phyloP scores from a whole-genome alignment of 352 stramenopile genomes.

The Globisporangium sylvaticum region DNA sequence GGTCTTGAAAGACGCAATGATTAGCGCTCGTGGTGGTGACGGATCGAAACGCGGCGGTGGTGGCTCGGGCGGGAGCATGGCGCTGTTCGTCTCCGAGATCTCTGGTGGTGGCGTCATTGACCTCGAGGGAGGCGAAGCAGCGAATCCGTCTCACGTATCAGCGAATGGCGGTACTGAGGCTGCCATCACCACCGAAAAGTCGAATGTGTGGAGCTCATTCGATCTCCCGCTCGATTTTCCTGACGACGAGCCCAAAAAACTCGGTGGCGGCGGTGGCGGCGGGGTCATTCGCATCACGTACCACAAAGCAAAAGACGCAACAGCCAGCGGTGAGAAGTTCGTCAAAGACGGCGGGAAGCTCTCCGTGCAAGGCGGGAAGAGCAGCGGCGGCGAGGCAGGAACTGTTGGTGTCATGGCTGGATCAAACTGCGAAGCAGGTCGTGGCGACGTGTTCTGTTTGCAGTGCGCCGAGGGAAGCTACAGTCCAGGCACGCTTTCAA shows the following conservation, averaged over 20 bases:
- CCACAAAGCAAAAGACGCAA: conserved; percentile 19
- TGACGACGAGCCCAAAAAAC: conserved; percentile 22
- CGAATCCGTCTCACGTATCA: conserved; percentile 15
- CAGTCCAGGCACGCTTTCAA: conserved; percentile 50
- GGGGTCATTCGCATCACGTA: conserved; percentile 63
- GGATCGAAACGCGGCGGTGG: conserved; percentile 66
- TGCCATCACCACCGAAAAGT: conserved; percentile 7
- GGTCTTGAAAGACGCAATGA: conserved; percentile 33
- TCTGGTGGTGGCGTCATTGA: conserved; percentile 56
- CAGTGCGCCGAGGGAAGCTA: conserved; percentile 60
- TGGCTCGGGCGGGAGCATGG: conserved; percentile 63
- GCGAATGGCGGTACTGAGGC: neutral
- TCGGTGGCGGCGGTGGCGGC: conserved; percentile 56
- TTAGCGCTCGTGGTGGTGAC: conserved; percentile 49
- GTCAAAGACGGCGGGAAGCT: conserved; percentile 51
- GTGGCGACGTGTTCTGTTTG: conserved; percentile 64
- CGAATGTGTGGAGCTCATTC: conserved; percentile 28
- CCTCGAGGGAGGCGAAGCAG: conserved; percentile 44
- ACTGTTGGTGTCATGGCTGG: conserved; percentile 42
- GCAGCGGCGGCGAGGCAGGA: conserved; percentile 51
- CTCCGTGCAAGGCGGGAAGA: conserved; percentile 38
- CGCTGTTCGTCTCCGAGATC: conserved; percentile 55
- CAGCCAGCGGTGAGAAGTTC: conserved; percentile 50
- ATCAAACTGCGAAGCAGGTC: conserved; percentile 57
- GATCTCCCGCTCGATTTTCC: conserved; percentile 10